Conservation (phyloP, 2,329 filamentous ascomycete species). For the Zymoseptoria ardabiliae region DNA sequence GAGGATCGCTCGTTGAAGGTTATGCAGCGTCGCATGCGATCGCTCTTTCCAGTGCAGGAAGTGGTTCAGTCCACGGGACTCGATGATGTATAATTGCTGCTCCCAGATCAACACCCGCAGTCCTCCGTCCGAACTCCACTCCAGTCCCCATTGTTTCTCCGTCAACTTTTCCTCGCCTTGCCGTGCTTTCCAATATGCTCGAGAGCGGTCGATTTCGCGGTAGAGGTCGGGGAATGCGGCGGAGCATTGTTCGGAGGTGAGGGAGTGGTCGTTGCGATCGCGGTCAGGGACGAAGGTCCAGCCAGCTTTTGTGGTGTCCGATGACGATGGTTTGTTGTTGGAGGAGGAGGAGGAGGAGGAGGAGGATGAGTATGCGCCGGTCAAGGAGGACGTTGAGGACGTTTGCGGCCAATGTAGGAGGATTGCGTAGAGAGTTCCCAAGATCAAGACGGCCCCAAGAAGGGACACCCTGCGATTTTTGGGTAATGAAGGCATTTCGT, state of each 20-base stretch:
- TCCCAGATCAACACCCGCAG: slow-evolving; percentile 34
- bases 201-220: slow-evolving; percentile 27
- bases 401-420: slow-evolving; percentile 1
- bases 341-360: neutral
- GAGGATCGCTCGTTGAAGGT: slow-evolving; percentile 43
- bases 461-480: slow-evolving; percentile 9
- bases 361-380: neutral
- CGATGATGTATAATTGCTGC: slow-evolving; percentile 31
- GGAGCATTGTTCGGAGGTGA: slow-evolving; percentile 26
- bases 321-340: neutral
- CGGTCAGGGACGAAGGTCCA: slow-evolving; percentile 16
- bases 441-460: slow-evolving; percentile 5
- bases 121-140: slow-evolving; percentile 26
- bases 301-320: neutral
- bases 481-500: slow-evolving; percentile 12
- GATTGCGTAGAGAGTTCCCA: slow-evolving; percentile 3
- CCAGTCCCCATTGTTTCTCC: slow-evolving; percentile 23
- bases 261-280: slow-evolving; percentile 26
- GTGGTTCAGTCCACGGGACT: slow-evolving; percentile 27
- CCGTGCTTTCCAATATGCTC: slow-evolving; percentile 19
- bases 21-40: slow-evolving; percentile 37
- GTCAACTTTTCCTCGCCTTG: slow-evolving; percentile 18
- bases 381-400: neutral
- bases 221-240: slow-evolving; percentile 29
- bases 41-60: slow-evolving; percentile 25